Conservation (phyloP, 192 early-diverging fungal genomes). For the Spizellomyces sp. region DNA sequence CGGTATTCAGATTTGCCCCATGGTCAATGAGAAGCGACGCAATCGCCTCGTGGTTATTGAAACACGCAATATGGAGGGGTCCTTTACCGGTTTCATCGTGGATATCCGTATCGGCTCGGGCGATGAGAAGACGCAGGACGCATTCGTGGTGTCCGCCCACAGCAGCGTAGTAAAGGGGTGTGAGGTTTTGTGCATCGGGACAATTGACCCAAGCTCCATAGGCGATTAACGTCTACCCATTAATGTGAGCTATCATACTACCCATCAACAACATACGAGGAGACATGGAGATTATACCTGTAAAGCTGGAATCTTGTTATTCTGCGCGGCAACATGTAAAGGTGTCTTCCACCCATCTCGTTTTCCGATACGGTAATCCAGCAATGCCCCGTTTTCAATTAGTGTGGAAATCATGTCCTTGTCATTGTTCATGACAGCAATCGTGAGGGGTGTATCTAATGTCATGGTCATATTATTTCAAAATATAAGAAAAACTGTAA, state of each 20-base stretch:
- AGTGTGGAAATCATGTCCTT: conserved; percentile 39
- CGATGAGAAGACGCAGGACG: conserved; percentile 44
- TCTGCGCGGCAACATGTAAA: conserved; percentile 49
- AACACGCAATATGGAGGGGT: conserved; percentile 51
- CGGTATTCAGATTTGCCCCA: conserved; percentile 47
- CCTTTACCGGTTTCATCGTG: conserved; percentile 52
- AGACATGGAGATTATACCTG: conserved; percentile 19
- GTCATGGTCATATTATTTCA: not conserved
- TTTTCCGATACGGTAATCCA: conserved; percentile 49
- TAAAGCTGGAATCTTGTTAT: conserved; percentile 48
- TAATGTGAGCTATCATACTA: not conserved
- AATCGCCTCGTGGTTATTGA: conserved; percentile 48
- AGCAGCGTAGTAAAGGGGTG: conserved; percentile 52
- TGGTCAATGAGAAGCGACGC: conserved; percentile 52
- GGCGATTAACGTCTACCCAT: conserved; percentile 37
- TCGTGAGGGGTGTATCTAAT: conserved; percentile 48
- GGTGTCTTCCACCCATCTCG: conserved; percentile 51
- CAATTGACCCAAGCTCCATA: conserved; percentile 53
- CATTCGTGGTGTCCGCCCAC: conserved; percentile 42
- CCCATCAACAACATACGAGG: not conserved
- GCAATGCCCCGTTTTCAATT: conserved; percentile 50
- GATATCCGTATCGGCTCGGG: conserved; percentile 50
- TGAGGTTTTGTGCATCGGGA: conserved; percentile 40
- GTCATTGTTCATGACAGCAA: conserved; percentile 55
- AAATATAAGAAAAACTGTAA: conserved; percentile 9